Conservation (phyloP, 345 rosid species). For the Camelina laxa region DNA sequence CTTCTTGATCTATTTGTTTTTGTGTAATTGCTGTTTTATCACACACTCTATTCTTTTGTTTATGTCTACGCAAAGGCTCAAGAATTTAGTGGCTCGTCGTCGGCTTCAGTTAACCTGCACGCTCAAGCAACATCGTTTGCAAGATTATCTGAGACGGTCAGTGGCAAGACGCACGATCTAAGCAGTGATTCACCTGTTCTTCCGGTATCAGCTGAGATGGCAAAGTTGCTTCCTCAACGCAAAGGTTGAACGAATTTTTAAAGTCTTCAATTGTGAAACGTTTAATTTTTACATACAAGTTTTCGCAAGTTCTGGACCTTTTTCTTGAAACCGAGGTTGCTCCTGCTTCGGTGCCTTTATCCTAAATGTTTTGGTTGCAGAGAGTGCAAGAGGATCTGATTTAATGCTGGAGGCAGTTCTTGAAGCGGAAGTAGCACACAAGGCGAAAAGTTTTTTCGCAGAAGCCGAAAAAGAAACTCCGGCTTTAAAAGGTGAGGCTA, state of each 20-base stretch:
- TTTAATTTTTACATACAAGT: background rate
- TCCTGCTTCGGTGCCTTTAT: background rate
- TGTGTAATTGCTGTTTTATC: background rate
- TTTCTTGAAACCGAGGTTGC: background rate
- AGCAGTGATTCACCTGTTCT: constrained; percentile 56
- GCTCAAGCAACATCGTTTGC: constrained; percentile 74
- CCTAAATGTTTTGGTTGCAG: constrained; percentile 40
- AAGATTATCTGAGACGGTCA: constrained; percentile 58
- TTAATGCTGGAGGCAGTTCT: constrained; percentile 66
- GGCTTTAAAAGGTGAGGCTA: constrained; percentile 39
- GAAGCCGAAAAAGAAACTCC: constrained; percentile 60
- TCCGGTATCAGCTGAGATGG: constrained; percentile 84
- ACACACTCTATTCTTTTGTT: constrained; percentile 6
- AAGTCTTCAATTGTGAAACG: background rate
- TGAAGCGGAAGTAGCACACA: constrained; percentile 71
- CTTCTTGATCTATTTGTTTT: background rate
- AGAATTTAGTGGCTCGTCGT: constrained; percentile 48
- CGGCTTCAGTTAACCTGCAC: constrained; percentile 53
- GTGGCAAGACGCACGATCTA: constrained; percentile 41
- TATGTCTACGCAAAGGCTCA: constrained; percentile 36
- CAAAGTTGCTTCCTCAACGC: constrained; percentile 72
- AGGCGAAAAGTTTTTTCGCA: constrained; percentile 67
- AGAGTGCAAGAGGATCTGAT: constrained; percentile 60
- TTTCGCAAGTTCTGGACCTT: background rate
- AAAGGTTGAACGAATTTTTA: constrained; percentile 47